phyloP scores from a whole-genome alignment of 768 basidiomycete genomes.

The Tricholoma furcatifolium region DNA sequence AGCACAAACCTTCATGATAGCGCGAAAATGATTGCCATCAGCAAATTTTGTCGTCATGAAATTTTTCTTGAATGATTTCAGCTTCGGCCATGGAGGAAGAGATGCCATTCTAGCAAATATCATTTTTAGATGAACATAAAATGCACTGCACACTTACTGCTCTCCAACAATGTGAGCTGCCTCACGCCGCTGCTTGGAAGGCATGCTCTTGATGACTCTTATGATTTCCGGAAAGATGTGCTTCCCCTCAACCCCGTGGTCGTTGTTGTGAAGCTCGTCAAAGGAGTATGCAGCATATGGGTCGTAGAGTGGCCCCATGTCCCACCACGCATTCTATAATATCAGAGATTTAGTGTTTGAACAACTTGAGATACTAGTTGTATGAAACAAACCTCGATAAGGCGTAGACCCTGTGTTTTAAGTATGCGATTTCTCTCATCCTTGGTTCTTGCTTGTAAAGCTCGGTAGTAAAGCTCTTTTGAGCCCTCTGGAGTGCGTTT shows the following conservation, averaged over 20 bases:
- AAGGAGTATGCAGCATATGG: slow-evolving; percentile 33
- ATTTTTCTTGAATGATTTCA: slow-evolving; percentile 28
- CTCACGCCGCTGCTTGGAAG: slow-evolving; percentile 7
- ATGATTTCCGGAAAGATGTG: slow-evolving; percentile 31
- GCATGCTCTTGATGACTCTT: slow-evolving; percentile 10
- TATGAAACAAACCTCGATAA: slow-evolving; percentile 18
- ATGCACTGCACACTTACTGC: slow-evolving; percentile 20
- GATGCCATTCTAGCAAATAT: slow-evolving; percentile 18
- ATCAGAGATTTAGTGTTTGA: neutral
- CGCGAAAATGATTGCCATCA: slow-evolving; percentile 29
- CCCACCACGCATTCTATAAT: slow-evolving; percentile 41
- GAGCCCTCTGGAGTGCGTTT: slow-evolving; percentile 15
- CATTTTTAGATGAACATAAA: neutral
- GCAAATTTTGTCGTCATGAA: slow-evolving; percentile 23
- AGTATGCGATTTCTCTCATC: slow-evolving; percentile 19
- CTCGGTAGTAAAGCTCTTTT: slow-evolving; percentile 12
- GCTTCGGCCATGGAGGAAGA: slow-evolving; percentile 28
- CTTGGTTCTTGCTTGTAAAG: slow-evolving; percentile 2
- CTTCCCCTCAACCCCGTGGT: slow-evolving; percentile 30
- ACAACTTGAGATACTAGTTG: neutral
- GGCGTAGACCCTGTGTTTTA: slow-evolving; percentile 19
- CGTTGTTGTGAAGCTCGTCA: slow-evolving; percentile 37
- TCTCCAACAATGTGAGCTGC: slow-evolving; percentile 19
- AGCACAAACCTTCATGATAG: slow-evolving; percentile 29
- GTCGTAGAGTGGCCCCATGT: slow-evolving; percentile 27